Base-by-base conservation (phyloP, 805 yeast genomes). In the Starmera caribaea region DNA sequence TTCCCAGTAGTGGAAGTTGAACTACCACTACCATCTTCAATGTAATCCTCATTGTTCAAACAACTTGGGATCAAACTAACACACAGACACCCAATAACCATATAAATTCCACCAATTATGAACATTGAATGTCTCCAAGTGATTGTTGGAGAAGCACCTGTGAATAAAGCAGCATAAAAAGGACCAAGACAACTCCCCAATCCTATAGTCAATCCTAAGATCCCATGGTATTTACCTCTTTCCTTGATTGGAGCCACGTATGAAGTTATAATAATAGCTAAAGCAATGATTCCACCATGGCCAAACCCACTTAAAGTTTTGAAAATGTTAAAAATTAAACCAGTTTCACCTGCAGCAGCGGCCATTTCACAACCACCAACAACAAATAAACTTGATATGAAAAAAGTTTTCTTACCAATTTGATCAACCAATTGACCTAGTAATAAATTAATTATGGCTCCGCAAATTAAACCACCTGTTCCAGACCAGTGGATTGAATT, bases 281-380 rank as follows among this genome's bases (percentile, higher is more conserved):
- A 50, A 8, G 74, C 68, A 14, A 68, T 62, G 4, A 68, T 62
- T 1, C 78, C 79, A 5, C 79, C 79, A 34, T 65, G 58, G 5
- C 78, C 81, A 16, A 75, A 61, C 16, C 80, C 80, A 12, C 76
- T 69, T 37, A 73, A 54, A 0, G 76, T 75, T 38, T 79, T 57
- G 47, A 68, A 71, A 7, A 74, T 59, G 45, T 56, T 73, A 36
- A 74, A 63, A 45, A 69, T 69, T 2, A 66, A 56, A 4, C 71
- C 68, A 4, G 67, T 67, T 39, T 59, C 57, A 16, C 69, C 69
- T 48, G 71, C 65, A 10, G 73, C 74, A 47, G 74, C 66, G 5
- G 68, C 69, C 27, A 74, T 46, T 43, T 73, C 74, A 17, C 69
- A 64, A 10, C 65, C 36, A 7, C 61, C 56, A 12, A 74, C 55